These are phyloP conservation scores for Acanthochlamys bracteata DNA, from an alignment of 106 monocot genomes.

Conservation along the genomic window DNA sequence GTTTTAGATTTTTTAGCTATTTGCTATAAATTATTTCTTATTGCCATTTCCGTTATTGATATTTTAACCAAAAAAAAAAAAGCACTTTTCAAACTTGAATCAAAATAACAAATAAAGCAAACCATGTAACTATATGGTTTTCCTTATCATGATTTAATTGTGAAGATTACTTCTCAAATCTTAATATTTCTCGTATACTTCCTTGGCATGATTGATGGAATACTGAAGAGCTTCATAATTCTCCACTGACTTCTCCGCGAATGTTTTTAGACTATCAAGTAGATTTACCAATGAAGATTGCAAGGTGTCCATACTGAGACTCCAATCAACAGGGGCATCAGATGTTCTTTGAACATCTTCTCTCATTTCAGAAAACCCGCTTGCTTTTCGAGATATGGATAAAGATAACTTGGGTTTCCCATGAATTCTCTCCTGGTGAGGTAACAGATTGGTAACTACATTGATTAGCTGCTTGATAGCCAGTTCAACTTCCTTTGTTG, in stretches of 20 bases:
- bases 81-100: background rate
- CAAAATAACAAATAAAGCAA: background rate
- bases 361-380: background rate
- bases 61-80: slow-evolving; percentile 1
- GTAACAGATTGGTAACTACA: slow-evolving; percentile 30
- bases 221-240: slow-evolving; percentile 42
- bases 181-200: slow-evolving; percentile 25
- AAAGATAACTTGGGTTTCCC: slow-evolving; percentile 18
- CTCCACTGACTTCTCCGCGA: slow-evolving; percentile 44
- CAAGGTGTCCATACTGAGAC: slow-evolving; percentile 35
- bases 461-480: slow-evolving; percentile 51
- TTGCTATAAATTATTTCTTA: slow-evolving; percentile 2
- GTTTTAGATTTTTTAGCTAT: background rate
- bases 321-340: slow-evolving; percentile 35
- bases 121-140: background rate
- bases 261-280: slow-evolving; percentile 38
- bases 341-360: slow-evolving; percentile 13
- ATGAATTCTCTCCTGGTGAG: slow-evolving; percentile 43
- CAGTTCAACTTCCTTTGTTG: slow-evolving; percentile 34
- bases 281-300: slow-evolving; percentile 37
- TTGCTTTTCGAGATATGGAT: slow-evolving; percentile 24
- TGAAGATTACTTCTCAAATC: background rate
- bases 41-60: slow-evolving; percentile 10
- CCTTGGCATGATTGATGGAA: slow-evolving; percentile 18
- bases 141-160: background rate